Evolutionary conservation across 2,329 filamentous ascomycete genomes (phyloP).

Genomic region (Colletotrichum sp.): DNA sequence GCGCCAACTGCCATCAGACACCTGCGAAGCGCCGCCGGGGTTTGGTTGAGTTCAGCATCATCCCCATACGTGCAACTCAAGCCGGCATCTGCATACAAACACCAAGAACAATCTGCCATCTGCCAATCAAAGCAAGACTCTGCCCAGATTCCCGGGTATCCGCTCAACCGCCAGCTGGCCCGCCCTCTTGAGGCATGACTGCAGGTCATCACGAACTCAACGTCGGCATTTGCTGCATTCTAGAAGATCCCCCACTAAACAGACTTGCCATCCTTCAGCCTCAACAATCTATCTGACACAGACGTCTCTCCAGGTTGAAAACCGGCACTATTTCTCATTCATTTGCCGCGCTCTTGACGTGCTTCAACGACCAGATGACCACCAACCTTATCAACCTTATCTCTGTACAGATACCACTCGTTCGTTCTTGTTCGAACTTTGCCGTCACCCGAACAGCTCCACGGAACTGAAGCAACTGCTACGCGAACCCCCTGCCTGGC

Average conservation of each 20-base stretch:
- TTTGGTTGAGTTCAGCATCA: neutral
- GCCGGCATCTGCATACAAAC: neutral
- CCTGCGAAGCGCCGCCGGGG: neutral
- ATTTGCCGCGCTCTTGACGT: neutral
- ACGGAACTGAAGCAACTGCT: neutral
- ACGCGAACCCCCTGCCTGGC: neutral
- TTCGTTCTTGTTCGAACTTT: neutral
- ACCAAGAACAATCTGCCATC: neutral
- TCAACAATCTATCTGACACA: conserved; percentile 6
- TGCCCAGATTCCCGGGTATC: neutral
- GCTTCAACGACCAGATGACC: neutral
- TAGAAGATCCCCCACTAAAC: conserved; percentile 9
- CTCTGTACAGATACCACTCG: neutral
- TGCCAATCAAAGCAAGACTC: neutral
- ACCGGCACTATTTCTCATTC: neutral
- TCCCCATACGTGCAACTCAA: conserved; percentile 6
- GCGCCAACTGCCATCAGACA: neutral
- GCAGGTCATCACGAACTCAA: conserved; percentile 3
- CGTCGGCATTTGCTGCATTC: neutral
- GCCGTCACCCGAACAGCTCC: neutral
- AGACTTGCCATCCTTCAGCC: neutral
- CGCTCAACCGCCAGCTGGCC: neutral
- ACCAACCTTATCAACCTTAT: neutral
- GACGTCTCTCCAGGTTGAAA: neutral
- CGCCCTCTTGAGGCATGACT: neutral